phyloP scores from a whole-genome alignment of 768 basidiomycete species.

The Boletellus ananas region DNA sequence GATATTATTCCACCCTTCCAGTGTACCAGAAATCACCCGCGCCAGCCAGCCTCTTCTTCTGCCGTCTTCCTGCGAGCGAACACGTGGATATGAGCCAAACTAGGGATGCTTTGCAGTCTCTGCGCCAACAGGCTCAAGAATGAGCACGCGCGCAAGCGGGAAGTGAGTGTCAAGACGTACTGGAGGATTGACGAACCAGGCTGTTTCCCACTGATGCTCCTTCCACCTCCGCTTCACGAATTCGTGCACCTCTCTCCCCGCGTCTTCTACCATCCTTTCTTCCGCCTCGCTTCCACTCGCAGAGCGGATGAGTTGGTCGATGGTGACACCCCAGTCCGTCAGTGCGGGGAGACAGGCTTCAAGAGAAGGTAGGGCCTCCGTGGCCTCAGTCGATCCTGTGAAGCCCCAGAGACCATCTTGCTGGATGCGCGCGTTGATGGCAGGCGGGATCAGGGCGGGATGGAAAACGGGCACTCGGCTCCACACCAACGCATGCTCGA shows the following conservation, averaged over 20 bases:
- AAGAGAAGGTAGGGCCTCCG: slow-evolving; percentile 58
- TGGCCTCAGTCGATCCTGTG: slow-evolving; percentile 54
- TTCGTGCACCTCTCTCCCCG: slow-evolving; percentile 54
- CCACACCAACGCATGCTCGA: slow-evolving; percentile 80
- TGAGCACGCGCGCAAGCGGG: background rate
- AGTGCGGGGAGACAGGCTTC: slow-evolving; percentile 57
- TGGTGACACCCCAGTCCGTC: slow-evolving; percentile 66
- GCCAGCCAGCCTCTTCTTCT: slow-evolving; percentile 20
- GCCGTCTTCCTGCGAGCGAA: slow-evolving; percentile 61
- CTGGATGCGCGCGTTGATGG: slow-evolving; percentile 53
- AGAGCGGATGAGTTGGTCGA: slow-evolving; percentile 56
- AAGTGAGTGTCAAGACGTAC: slow-evolving; percentile 38
- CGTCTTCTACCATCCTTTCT: slow-evolving; percentile 44
- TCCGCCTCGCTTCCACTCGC: slow-evolving; percentile 50
- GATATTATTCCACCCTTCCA: background rate
- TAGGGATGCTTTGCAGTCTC: slow-evolving; percentile 80
- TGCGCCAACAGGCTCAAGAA: slow-evolving; percentile 24
- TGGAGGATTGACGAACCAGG: slow-evolving; percentile 89
- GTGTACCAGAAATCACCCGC: slow-evolving; percentile 1
- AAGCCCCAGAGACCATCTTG: slow-evolving; percentile 84
- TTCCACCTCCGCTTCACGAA: slow-evolving; percentile 68
- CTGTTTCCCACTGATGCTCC: slow-evolving; percentile 80
- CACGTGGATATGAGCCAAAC: slow-evolving; percentile 82
- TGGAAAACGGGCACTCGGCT: slow-evolving; percentile 70
- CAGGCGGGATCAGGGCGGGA: slow-evolving; percentile 46